phyloP scores from a whole-genome alignment of 805 yeast genomes.

The Kurtzmaniella cleridarum region DNA sequence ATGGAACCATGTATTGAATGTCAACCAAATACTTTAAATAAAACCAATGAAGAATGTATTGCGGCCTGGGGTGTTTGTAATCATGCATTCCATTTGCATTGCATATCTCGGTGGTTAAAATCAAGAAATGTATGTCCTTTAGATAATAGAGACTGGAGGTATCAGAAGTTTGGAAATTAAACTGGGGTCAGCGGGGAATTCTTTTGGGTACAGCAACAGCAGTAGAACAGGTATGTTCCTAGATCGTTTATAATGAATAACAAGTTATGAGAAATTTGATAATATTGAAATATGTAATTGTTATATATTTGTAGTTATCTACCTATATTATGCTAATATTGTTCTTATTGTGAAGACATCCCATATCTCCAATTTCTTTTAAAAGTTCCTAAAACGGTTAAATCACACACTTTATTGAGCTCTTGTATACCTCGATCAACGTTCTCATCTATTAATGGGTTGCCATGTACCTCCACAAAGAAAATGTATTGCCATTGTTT shows the following conservation, averaged over 20 bases:
- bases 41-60: constrained; percentile 69
- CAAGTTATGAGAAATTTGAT: no score
- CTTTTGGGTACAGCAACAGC: neutral
- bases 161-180: constrained; percentile 63
- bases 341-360: constrained; percentile 8
- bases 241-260: no score
- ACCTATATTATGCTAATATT: neutral
- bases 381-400: constrained; percentile 58
- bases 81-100: constrained; percentile 97
- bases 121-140: constrained; percentile 95
- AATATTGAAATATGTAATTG: neutral
- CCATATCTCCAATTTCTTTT: constrained; percentile 38
- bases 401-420: constrained; percentile 40
- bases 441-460: constrained; percentile 20
- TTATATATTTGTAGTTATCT: no score
- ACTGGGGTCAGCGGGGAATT: no score
- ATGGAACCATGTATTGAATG: constrained; percentile 99
- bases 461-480: constrained; percentile 64
- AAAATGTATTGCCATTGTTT: constrained; percentile 78
- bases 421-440: constrained; percentile 34
- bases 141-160: constrained; percentile 86
- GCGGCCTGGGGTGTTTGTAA: constrained; percentile 98
- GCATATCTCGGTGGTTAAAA: constrained; percentile 92
- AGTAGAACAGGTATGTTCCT: neutral
- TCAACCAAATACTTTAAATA: constrained; percentile 69